phyloP scores from a whole-genome alignment of 495 filamentous ascomycete genomes.

The Cercophora samala region DNA sequence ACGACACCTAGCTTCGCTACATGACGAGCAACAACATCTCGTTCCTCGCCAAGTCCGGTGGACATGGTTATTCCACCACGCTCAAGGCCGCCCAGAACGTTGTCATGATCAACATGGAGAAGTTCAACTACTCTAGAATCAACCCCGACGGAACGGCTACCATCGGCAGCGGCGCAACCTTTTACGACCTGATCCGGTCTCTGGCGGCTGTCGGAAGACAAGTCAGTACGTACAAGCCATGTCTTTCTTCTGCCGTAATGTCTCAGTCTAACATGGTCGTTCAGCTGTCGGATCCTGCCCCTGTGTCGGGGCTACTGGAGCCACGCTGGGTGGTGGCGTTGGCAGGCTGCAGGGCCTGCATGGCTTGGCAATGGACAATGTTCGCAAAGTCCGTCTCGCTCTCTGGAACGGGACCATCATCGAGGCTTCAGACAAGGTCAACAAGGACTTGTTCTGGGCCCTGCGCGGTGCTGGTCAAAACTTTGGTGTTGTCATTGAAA shows the following conservation, averaged over 20 bases:
- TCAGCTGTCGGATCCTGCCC: conserved; percentile 12
- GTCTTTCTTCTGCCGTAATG: too few species aligned
- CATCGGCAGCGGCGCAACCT: neutral
- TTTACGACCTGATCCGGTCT: neutral
- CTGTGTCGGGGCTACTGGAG: conserved; percentile 38
- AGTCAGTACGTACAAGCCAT: too few species aligned
- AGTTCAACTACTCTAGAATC: neutral
- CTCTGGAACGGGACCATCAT: conserved; percentile 34
- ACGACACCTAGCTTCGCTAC: too few species aligned
- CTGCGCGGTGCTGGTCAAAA: conserved; percentile 44
- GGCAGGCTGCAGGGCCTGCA: conserved; percentile 36
- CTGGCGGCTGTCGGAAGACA: neutral
- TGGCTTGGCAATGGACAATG: conserved; percentile 37
- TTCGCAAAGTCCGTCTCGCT: conserved; percentile 18
- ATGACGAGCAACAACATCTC: conserved; percentile 5
- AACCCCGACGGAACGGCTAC: neutral
- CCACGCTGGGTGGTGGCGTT: conserved; percentile 42
- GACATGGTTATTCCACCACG: conserved; percentile 3
- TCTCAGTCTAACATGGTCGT: too few species aligned
- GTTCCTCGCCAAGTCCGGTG: conserved; percentile 9
- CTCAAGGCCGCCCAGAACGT: neutral
- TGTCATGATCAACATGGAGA: neutral
- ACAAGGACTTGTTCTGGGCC: conserved; percentile 44
- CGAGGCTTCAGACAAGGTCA: conserved; percentile 32
- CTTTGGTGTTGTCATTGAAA: conserved; percentile 44